Base-by-base conservation (phyloP, 805 yeast genomes). In the Starmerella powellii region DNA sequence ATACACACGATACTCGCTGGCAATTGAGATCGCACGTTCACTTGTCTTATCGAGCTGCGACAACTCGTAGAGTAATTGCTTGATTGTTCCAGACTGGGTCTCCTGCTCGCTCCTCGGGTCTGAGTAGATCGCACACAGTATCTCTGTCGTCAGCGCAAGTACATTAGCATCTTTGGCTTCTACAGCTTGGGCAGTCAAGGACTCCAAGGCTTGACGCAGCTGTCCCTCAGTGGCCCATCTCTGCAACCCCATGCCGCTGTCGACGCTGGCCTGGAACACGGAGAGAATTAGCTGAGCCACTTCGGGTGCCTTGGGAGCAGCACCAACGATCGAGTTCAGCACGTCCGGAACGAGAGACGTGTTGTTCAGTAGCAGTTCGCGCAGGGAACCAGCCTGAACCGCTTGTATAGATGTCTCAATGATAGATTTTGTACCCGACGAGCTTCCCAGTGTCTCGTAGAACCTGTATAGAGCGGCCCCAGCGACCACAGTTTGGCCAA, bases 1-100 rank as follows among this genome's bases (percentile, higher is more conserved):
- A 52, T 78, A 68, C 56, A 86, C 94, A 15, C 63, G 58, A 58
- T 77, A 80, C 20, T 67, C 63, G 48, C 82, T 93, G 0, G 85
- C 73, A 23, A 85, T 66, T 6, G 62, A 61, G 18, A 80, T 56
- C 6, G 66, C 63, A 20, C 73, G 74, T 6, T 65, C 63, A 8
- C 27, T 33, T 20, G 11, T 19, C 30, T 68, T 66, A 12, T 42
- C 44, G 1, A 40, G 11, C 3, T 15, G 72, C 63, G 6, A 70
- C 69, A 41, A 72, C 57, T n/a, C 65, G 55, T 11, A 78, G 67
- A 43, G 84, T 60, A 3, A 70, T 42, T 37, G 8, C 43, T 44
- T 34, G 57, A 63, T 20, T 32, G 36, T 18, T 29, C 32, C 15
- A 41, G 32, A 16, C 49, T 31, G 34, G 41, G 41, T 44, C 20